Base-by-base conservation (phyloP, 345 rosid genomes). In the Brassica rapa region DNA sequence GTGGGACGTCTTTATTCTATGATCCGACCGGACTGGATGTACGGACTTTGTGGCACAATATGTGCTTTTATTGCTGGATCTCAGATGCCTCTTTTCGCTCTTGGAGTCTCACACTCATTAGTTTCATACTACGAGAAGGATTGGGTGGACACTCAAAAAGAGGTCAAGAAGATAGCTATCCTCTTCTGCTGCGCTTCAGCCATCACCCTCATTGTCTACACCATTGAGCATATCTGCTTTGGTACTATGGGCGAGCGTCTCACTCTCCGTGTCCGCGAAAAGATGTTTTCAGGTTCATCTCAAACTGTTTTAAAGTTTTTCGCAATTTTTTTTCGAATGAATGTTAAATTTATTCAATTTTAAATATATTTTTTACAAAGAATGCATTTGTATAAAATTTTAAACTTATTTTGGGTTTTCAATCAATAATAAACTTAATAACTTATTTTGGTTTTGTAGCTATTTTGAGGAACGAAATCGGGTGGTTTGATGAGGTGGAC, bases 201-300 rank as follows among this genome's bases (percentile, higher is more conserved):
- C 21, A 0, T 91, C 35, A 86, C 93, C 3, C 83, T 92, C 63
- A 85, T 86, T 6, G 90, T 89, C 66, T 87, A 92, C 76, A 84
- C 88, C 71, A 84, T 87, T 39, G 89, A 87, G 59, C 98, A 94
- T 84, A 76, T 87, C 10, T 85, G 86, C 46, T 94, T 94, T 24
- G 95, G 98, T 27, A 89, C 89, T 80, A 90, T 94, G 91, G 98
- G 98, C 39, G 98, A 91, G 83, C 83, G 98, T 19, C 91, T 94
- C 76, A 94, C 98, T 59, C 93, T 87, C 69, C 98, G 98, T 5
- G 93, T 92, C 76, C 90, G 98, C 19, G 90, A 89, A 82, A 86
- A 12, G 79, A 89, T 91, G 94, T 94, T 94, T 83, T 80, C 90
- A 32, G 93, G 98, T 89, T 81, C 8, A 41, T 53, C 29, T 37